Percentiles rank a stretch among this genome's conserved stretches.
Evolutionary conservation across 768 basidiomycete species (phyloP).

Genomic region (Sporobolomyces roseus): DNA sequence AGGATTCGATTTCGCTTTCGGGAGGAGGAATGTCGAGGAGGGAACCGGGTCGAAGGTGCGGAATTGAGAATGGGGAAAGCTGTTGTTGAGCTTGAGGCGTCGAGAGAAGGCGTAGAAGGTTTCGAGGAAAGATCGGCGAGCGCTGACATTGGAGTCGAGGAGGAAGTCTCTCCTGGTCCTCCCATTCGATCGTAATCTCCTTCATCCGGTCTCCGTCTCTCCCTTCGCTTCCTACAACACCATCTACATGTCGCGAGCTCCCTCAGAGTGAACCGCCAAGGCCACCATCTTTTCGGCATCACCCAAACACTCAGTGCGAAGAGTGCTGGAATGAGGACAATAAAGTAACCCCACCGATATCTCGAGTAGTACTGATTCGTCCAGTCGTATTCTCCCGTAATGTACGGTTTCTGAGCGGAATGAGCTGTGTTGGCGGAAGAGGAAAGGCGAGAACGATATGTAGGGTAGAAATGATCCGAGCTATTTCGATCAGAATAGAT

Average conservation of each 20-base stretch:
- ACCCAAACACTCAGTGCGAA: constrained; percentile 26
- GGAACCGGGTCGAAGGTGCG: background rate
- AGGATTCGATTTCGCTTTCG: background rate
- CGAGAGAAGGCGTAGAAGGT: background rate
- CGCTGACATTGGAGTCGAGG: too few species aligned
- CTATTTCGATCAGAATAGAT: too few species aligned
- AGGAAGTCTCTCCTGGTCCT: background rate
- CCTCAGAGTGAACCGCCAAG: constrained; percentile 15
- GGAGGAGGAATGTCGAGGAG: background rate
- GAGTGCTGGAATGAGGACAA: constrained; percentile 30
- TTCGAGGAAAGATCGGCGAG: background rate
- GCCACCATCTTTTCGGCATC: constrained; percentile 37
- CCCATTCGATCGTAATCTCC: background rate
- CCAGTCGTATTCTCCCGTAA: constrained; percentile 45
- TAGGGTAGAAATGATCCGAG: constrained; percentile 45
- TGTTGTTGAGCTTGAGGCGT: background rate
- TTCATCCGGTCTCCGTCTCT: background rate
- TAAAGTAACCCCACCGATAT: constrained; percentile 27
- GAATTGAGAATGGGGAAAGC: background rate
- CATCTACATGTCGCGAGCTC: constrained; percentile 15
- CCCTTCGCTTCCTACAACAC: background rate
- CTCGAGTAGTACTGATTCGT: constrained; percentile 34
- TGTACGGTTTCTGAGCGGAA: constrained; percentile 32
- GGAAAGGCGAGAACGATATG: constrained; percentile 30
- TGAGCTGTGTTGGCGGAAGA: constrained; percentile 22